These are phyloP conservation scores for Lipomyces lipofer DNA, from an alignment of 805 yeast species.

Conservation along the genomic window DNA sequence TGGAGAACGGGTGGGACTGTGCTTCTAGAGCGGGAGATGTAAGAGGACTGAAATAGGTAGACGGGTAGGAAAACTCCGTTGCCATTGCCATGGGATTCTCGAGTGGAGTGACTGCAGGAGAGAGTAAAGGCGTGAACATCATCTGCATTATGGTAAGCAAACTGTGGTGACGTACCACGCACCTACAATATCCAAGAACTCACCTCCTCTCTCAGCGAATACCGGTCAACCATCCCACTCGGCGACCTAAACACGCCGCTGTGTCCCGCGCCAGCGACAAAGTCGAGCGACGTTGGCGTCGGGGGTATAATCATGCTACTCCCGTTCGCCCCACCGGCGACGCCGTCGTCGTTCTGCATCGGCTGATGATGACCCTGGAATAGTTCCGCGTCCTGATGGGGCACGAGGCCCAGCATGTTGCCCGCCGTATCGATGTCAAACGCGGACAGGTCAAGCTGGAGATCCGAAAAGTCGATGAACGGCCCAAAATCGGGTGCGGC, in stretches of 20 bases:
- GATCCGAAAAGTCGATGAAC: conserved; percentile 26
- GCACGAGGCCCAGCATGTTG: conserved; percentile 3
- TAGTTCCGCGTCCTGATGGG: conserved; percentile 2
- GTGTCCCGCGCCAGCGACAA: conserved; percentile 3
- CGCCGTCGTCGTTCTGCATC: neutral
- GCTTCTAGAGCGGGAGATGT: conserved; percentile 34
- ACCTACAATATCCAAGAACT: too few species aligned
- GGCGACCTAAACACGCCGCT: conserved; percentile 20
- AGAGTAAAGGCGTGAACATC: conserved; percentile 68
- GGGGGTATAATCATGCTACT: conserved; percentile 20
- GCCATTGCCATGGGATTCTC: conserved; percentile 38
- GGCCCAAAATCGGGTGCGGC: conserved; percentile 21
- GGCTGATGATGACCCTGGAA: conserved; percentile 3
- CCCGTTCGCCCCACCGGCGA: neutral
- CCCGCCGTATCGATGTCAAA: conserved; percentile 15
- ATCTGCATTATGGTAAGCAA: conserved; percentile 5
- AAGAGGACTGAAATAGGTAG: conserved; percentile 30
- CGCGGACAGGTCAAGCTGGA: conserved; percentile 29
- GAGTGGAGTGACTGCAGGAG: conserved; percentile 72
- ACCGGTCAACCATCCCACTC: conserved; percentile 22
- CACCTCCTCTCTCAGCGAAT: conserved; percentile 19
- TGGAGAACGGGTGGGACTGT: conserved; percentile 18
- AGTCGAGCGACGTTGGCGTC: conserved; percentile 30
- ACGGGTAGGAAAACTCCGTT: conserved; percentile 14
- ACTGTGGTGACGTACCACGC: too few species aligned